These are phyloP conservation scores for Entophlyctis helioformis DNA, from an alignment of 192 early-diverging fungal species.

Conservation along the genomic window DNA sequence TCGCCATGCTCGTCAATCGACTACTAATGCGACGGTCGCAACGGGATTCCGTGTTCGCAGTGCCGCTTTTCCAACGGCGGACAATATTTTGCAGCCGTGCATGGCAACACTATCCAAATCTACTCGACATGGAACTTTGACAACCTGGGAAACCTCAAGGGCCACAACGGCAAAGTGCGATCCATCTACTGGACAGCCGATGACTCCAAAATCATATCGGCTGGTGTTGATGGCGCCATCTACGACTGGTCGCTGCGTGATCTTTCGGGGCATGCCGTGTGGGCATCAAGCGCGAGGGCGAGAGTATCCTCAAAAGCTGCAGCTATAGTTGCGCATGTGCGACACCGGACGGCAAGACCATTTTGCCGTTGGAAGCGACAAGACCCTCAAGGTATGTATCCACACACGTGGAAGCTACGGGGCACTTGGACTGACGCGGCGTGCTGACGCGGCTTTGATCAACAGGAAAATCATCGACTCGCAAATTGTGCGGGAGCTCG, in stretches of 20 bases:
- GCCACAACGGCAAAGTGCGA: conserved; percentile 50
- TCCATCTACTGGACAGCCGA: conserved; percentile 40
- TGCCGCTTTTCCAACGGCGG: conserved; percentile 50
- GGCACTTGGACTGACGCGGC: not conserved
- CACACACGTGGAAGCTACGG: not conserved
- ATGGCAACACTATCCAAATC: conserved; percentile 47
- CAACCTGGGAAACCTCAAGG: conserved; percentile 41
- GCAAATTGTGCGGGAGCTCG: conserved; percentile 38
- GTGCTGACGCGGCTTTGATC: not conserved
- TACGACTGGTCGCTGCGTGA: conserved; percentile 47
- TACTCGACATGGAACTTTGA: conserved; percentile 53
- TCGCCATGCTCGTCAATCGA: conserved; percentile 1
- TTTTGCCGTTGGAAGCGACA: conserved; percentile 50
- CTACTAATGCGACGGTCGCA: not conserved
- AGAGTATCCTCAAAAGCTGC: conserved; percentile 48
- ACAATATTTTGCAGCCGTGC: conserved; percentile 48
- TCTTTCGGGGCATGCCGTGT: conserved; percentile 19
- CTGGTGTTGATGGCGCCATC: conserved; percentile 48
- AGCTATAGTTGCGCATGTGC: conserved; percentile 38
- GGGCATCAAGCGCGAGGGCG: conserved; percentile 38
- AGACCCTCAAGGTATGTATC: conserved; percentile 34
- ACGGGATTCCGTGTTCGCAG: conserved; percentile 1
- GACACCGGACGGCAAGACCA: conserved; percentile 32
- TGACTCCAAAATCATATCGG: conserved; percentile 40
- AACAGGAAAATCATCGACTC: conserved; percentile 47